These are phyloP conservation scores for Castanea crenata DNA, from an alignment of 306 rosid genomes.

Conservation along the genomic window DNA sequence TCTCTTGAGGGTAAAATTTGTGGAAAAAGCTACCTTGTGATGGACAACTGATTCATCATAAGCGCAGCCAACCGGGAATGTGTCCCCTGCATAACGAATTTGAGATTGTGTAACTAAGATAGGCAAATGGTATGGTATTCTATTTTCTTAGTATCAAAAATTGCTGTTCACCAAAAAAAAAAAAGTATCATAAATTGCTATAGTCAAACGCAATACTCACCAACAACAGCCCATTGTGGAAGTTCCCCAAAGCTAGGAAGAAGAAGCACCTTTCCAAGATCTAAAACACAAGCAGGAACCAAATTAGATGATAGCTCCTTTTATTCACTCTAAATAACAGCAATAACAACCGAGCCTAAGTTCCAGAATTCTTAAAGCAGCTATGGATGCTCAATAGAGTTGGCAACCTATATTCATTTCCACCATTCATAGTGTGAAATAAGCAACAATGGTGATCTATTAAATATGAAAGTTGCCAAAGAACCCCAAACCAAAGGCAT, in stretches of 20 bases:
- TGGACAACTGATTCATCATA: conserved; percentile 72
- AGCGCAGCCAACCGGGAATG: conserved; percentile 80
- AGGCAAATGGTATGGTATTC: not conserved
- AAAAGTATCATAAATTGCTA: not conserved
- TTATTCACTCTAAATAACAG: no score
- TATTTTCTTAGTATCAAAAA: not conserved
- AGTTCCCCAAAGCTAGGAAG: conserved; percentile 85
- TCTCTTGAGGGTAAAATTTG: not conserved
- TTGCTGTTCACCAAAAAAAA: not conserved
- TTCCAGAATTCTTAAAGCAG: no score
- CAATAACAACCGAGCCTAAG: no score
- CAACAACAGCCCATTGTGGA: conserved; percentile 93
- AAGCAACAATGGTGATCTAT: not conserved
- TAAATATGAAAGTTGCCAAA: no score
- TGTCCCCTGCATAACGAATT: conserved; percentile 51
- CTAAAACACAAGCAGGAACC: conserved; percentile 25
- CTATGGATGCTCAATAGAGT: no score
- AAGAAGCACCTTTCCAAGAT: conserved; percentile 83
- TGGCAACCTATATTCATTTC: no score
- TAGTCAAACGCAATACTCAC: conserved; percentile 23
- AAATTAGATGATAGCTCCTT: conserved; percentile 3
- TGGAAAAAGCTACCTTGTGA: conserved; percentile 2
- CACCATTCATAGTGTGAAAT: no score
- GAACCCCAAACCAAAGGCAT: no score
- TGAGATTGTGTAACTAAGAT: not conserved